Evolutionary conservation across 2,329 filamentous ascomycete species (phyloP).

Genomic region (Cordyceps sp.): DNA sequence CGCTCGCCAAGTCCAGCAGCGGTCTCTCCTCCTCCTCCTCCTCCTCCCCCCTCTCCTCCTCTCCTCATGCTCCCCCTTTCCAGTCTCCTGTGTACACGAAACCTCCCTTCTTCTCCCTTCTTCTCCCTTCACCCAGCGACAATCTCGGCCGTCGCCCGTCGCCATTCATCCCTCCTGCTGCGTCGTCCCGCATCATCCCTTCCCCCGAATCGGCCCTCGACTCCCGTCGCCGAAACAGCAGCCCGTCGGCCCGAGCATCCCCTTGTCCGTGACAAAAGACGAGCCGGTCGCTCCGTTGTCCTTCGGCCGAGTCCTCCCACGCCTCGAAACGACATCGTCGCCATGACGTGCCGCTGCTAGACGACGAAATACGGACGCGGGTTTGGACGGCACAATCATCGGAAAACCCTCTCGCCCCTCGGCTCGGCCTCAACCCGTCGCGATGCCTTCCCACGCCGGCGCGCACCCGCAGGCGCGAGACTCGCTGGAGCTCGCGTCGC

Average conservation of each 20-base stretch:
- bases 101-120: not conserved
- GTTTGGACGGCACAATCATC: no score
- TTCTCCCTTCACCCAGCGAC: no score
- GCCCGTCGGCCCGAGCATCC: no score
- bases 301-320: not conserved
- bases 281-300: no score
- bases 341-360: slow-evolving; percentile 12
- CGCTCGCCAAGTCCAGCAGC: not conserved
- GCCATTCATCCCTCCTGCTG: no score
- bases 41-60: not conserved
- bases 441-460: slow-evolving; percentile 21
- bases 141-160: no score
- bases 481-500: slow-evolving; percentile 88
- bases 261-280: no score
- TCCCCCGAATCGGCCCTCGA: no score
- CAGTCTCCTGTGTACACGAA: not conserved
- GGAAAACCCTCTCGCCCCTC: not conserved
- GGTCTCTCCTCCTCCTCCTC: not conserved
- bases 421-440: not conserved
- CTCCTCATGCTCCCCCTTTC: not conserved
- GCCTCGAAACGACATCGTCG: slow-evolving; percentile 3
- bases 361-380: no score
- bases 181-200: no score
- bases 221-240: no score
- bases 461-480: slow-evolving; percentile 48